Percentiles rank a stretch among this genome's conserved stretches.
Evolutionary conservation across 2,329 filamentous ascomycete genomes (phyloP).

Genomic region (Albophoma yamanashiensis): DNA sequence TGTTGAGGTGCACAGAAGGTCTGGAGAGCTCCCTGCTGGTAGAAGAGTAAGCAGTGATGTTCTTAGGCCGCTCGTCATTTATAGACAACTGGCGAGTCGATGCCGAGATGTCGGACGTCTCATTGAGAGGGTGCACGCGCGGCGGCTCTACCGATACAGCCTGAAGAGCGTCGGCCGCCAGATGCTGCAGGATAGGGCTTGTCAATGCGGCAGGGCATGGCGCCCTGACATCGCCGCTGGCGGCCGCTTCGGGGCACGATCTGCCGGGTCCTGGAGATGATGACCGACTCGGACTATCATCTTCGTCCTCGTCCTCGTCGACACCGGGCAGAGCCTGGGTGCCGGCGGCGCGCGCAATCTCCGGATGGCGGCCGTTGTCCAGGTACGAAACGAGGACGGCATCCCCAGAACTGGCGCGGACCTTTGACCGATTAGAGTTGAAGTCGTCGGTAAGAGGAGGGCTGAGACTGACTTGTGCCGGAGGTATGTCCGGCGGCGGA

Average conservation of each 20-base stretch:
- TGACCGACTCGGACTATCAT: not conserved
- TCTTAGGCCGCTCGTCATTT: slow-evolving; percentile 17
- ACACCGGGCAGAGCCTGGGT: slow-evolving; percentile 38
- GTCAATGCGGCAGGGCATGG: slow-evolving; percentile 1
- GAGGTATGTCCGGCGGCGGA: slow-evolving; percentile 24
- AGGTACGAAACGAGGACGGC: slow-evolving; percentile 56
- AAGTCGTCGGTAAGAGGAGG: slow-evolving; percentile 20
- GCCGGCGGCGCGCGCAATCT: slow-evolving; percentile 50
- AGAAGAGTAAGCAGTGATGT: slow-evolving; percentile 1
- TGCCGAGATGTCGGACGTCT: slow-evolving; percentile 16
- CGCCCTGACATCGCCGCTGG: not conserved
- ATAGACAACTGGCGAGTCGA: slow-evolving; percentile 21
- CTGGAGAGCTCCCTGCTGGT: slow-evolving; percentile 2
- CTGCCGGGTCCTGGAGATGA: not conserved
- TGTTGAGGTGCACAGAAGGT: slow-evolving; percentile 5
- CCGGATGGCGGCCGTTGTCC: slow-evolving; percentile 50
- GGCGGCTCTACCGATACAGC: slow-evolving; percentile 10
- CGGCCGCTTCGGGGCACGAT: not conserved
- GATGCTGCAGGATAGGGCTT: slow-evolving; percentile 15
- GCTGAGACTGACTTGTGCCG: slow-evolving; percentile 22
- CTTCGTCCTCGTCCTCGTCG: slow-evolving; percentile 29
- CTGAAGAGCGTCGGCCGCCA: slow-evolving; percentile 21
- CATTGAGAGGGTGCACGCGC: slow-evolving; percentile 7
- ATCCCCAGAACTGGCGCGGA: slow-evolving; percentile 48
- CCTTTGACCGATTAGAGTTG: slow-evolving; percentile 42